Percentiles rank a stretch among this genome's conserved stretches.
phyloP scores from a whole-genome alignment of 768 basidiomycete species.

The Mycena maculata region DNA sequence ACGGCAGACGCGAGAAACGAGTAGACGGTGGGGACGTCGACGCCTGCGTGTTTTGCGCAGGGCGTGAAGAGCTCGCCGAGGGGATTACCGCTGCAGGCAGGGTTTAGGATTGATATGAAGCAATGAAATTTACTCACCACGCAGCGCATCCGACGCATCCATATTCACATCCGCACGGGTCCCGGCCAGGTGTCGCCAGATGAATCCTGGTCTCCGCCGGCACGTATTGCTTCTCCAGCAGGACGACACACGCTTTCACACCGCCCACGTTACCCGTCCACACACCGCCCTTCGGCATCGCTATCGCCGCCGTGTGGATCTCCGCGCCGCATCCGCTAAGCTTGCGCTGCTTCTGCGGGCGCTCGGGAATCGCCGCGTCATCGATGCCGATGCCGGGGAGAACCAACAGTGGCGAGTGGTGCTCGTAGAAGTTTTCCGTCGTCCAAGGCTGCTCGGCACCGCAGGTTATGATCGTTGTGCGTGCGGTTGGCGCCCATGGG shows the following conservation, averaged over 20 bases:
- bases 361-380: neutral
- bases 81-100: neutral
- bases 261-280: neutral
- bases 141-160: conserved; percentile 1
- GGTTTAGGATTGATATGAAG: neutral
- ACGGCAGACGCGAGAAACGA: neutral
- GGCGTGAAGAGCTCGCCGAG: neutral
- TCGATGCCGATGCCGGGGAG: neutral
- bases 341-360: neutral
- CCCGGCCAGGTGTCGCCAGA: neutral
- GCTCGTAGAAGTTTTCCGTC: neutral
- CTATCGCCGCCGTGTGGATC: neutral
- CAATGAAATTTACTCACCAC: neutral
- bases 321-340: neutral
- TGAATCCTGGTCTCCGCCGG: neutral
- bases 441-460: neutral
- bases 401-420: too few relatives aligned
- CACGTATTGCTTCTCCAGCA: neutral
- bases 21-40: neutral
- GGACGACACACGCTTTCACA: neutral
- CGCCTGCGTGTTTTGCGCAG: neutral
- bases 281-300: neutral
- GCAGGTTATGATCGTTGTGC: too few relatives aligned
- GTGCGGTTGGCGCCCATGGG: too few relatives aligned
- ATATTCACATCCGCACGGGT: neutral